Conservation (phyloP, 1,284 basidiomycete species). For the Cutaneotrichosporon spelunceum region DNA sequence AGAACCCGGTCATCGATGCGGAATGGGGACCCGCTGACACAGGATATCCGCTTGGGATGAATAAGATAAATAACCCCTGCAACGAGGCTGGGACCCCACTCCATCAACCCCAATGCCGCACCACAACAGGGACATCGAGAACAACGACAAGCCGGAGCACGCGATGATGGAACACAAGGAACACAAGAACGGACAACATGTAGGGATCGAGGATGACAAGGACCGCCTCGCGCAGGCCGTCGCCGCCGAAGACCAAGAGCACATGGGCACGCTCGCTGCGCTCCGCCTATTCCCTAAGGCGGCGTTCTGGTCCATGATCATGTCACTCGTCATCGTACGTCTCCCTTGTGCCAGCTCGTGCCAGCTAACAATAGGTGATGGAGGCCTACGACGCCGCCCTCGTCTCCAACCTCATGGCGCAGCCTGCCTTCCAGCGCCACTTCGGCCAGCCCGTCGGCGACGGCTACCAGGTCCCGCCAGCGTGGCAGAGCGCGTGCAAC, state of each 20-base stretch:
- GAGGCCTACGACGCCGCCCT: constrained; percentile 11
- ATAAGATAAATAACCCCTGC: neutral
- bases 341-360: neutral
- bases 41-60: neutral
- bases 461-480: constrained; percentile 18
- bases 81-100: neutral
- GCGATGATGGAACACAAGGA: constrained; percentile 7
- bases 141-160: neutral
- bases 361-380: constrained; percentile 19
- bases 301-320: constrained; percentile 18
- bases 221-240: constrained; percentile 10
- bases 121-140: neutral
- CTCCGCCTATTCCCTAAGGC: constrained; percentile 15
- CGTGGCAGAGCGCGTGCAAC: constrained; percentile 27
- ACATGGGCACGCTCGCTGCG: constrained; percentile 8
- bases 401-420: constrained; percentile 10
- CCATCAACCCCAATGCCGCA: neutral
- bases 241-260: constrained; percentile 10
- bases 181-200: neutral
- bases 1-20: no score
- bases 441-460: constrained; percentile 26
- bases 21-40: no score
- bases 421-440: constrained; percentile 25
- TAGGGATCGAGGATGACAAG: neutral
- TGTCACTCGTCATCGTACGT: constrained; percentile 10